These are phyloP conservation scores for Trametes polyzona DNA, from an alignment of 1,284 basidiomycete genomes.

Conservation along the genomic window DNA sequence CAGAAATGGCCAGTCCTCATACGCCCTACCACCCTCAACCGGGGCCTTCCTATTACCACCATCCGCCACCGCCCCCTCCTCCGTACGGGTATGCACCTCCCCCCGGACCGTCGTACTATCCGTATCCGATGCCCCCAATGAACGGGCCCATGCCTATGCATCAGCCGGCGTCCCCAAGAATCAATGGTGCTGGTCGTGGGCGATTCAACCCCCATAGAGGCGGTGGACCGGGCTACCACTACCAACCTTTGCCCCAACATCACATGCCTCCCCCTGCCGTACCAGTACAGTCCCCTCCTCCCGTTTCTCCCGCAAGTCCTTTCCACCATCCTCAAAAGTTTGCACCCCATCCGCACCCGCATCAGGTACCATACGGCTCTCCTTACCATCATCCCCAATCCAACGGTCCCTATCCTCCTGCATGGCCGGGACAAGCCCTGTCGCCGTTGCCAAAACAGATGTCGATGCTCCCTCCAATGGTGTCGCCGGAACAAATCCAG, in stretches of 20 bases:
- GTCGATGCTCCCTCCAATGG: conserved; percentile 38
- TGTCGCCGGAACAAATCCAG: conserved; percentile 20
- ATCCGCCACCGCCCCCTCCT: conserved; percentile 28
- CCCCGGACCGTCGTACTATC: conserved; percentile 34
- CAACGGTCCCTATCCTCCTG: conserved; percentile 32
- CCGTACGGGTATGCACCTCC: conserved; percentile 29
- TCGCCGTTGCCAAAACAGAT: conserved; percentile 44
- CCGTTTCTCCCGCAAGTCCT: conserved; percentile 32
- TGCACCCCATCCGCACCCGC: conserved; percentile 29
- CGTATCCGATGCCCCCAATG: conserved; percentile 36
- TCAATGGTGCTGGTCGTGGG: conserved; percentile 31
- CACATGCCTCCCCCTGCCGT: conserved; percentile 31
- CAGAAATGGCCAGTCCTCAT: conserved; percentile 39
- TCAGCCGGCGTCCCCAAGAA: conserved; percentile 35
- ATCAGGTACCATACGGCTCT: conserved; percentile 35
- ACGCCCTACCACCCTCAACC: conserved; percentile 37
- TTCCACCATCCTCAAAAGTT: conserved; percentile 38
- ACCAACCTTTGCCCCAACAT: conserved; percentile 29
- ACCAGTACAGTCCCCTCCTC: conserved; percentile 28
- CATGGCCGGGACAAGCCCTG: conserved; percentile 34
- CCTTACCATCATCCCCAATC: conserved; percentile 35
- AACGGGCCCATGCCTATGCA: conserved; percentile 33
- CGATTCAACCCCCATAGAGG: conserved; percentile 33
- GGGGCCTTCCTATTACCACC: conserved; percentile 38
- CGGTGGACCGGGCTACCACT: conserved; percentile 32